A percentile compares a stretch with the other conserved stretches of the same genome.
Evolutionary conservation across 1,284 basidiomycete species (phyloP).

Genomic region (Boletus semigastroideus): DNA sequence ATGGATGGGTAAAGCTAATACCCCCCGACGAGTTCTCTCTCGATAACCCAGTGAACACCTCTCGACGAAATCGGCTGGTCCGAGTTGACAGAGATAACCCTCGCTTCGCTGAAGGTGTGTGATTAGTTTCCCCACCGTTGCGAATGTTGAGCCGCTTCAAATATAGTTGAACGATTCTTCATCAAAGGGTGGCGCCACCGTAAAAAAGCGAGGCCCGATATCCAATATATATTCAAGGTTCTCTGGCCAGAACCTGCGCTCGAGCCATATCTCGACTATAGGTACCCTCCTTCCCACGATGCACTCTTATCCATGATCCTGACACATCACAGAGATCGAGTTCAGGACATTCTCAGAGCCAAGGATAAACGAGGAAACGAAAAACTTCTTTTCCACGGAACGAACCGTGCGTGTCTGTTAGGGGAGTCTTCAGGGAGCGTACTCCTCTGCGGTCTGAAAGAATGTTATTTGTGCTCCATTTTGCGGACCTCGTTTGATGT

Average conservation of each 20-base stretch:
- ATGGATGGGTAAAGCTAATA: constrained; percentile 31
- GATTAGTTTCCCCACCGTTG: neutral
- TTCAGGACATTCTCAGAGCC: constrained; percentile 27
- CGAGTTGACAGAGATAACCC: constrained; percentile 26
- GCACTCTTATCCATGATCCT: constrained; percentile 4
- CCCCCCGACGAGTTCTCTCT: constrained; percentile 46
- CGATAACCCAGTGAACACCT: constrained; percentile 40
- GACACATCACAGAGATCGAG: constrained; percentile 21
- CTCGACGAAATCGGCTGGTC: constrained; percentile 38
- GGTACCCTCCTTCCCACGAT: constrained; percentile 34
- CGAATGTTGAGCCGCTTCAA: neutral
- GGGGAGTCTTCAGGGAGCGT: constrained; percentile 46
- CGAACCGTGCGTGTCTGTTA: constrained; percentile 51
- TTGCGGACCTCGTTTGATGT: constrained; percentile 56
- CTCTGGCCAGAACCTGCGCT: constrained; percentile 45
- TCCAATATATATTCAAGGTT: constrained; percentile 54
- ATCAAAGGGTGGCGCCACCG: constrained; percentile 56
- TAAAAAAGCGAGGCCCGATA: constrained; percentile 48
- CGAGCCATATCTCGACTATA: constrained; percentile 48
- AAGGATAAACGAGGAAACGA: constrained; percentile 44
- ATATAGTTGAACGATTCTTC: constrained; percentile 51
- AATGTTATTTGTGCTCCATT: constrained; percentile 53
- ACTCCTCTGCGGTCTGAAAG: constrained; percentile 45
- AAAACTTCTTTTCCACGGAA: constrained; percentile 61
- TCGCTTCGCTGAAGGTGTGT: constrained; percentile 27